Conservation (phyloP, 345 rosid species). For the Sisymbrium altissimum region DNA sequence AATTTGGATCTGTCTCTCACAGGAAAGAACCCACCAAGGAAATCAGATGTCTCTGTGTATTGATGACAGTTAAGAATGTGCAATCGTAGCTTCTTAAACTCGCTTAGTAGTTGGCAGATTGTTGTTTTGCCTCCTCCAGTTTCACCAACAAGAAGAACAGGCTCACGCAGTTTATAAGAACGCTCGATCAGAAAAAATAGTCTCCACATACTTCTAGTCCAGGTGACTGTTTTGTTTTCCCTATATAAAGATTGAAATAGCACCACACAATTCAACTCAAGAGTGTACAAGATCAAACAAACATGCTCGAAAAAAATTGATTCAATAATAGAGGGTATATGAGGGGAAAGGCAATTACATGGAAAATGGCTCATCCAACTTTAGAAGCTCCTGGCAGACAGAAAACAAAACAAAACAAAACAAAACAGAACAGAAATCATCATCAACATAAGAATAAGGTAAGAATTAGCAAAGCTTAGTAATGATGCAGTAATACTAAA, state of each 20-base stretch:
- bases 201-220: constrained; percentile 87
- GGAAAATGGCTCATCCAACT: constrained; percentile 30
- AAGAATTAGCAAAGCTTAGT: background rate
- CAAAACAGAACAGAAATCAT: background rate
- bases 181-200: constrained; percentile 71
- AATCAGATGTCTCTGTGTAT: constrained; percentile 91
- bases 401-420: background rate
- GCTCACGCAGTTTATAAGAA: constrained; percentile 80
- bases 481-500: background rate
- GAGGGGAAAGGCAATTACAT: constrained; percentile 40
- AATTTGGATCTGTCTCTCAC: constrained; percentile 81
- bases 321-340: constrained; percentile 2
- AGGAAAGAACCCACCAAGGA: constrained; percentile 94
- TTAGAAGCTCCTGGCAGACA: constrained; percentile 46
- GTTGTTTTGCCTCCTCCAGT: constrained; percentile 99
- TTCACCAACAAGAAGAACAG: constrained; percentile 97
- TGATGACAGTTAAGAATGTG: constrained; percentile 96
- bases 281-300: background rate
- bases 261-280: constrained; percentile 6
- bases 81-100: constrained; percentile 41
- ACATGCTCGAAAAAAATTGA: background rate
- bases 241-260: constrained; percentile 13
- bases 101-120: constrained; percentile 74
- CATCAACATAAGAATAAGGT: background rate
- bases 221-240: constrained; percentile 44